phyloP scores from a whole-genome alignment of 2,329 filamentous ascomycete genomes.

The Uncinocarpus reesii region DNA sequence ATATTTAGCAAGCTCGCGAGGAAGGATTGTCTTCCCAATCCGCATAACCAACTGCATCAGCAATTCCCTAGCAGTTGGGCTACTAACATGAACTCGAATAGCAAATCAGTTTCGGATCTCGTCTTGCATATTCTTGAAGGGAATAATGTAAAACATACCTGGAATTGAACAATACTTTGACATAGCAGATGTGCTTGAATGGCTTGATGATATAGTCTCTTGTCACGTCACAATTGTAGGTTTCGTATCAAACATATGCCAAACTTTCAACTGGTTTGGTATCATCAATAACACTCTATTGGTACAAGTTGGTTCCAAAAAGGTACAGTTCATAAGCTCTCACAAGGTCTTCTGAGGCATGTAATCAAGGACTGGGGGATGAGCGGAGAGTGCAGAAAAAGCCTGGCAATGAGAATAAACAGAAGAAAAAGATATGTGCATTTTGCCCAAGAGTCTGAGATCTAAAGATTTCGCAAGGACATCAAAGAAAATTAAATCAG shows the following conservation, averaged over 20 bases:
- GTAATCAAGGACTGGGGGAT: background rate
- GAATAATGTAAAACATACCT: too few relatives aligned
- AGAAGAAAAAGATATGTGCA: slow-evolving; percentile 1
- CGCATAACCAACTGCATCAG: too few relatives aligned
- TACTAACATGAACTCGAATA: too few relatives aligned
- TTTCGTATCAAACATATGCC: background rate
- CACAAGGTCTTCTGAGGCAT: background rate
- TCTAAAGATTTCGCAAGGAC: background rate
- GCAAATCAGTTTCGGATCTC: too few relatives aligned
- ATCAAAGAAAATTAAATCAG: background rate
- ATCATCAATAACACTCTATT: slow-evolving; percentile 2
- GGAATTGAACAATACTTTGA: too few relatives aligned
- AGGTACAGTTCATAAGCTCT: background rate
- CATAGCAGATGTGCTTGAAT: too few relatives aligned
- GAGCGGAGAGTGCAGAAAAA: background rate
- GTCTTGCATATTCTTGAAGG: too few relatives aligned
- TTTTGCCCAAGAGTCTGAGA: background rate
- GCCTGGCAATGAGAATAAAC: background rate
- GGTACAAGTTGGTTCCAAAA: background rate
- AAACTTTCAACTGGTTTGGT: background rate
- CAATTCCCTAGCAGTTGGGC: too few relatives aligned
- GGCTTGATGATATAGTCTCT: too few relatives aligned
- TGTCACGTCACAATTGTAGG: too few relatives aligned
- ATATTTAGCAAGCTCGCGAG: too few relatives aligned
- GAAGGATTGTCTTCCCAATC: too few relatives aligned